Percentiles rank a stretch among this genome's conserved stretches.
These are phyloP conservation scores for Fraxinus angustifolia DNA, from an alignment of 305 asterid species.

Conservation along the genomic window DNA sequence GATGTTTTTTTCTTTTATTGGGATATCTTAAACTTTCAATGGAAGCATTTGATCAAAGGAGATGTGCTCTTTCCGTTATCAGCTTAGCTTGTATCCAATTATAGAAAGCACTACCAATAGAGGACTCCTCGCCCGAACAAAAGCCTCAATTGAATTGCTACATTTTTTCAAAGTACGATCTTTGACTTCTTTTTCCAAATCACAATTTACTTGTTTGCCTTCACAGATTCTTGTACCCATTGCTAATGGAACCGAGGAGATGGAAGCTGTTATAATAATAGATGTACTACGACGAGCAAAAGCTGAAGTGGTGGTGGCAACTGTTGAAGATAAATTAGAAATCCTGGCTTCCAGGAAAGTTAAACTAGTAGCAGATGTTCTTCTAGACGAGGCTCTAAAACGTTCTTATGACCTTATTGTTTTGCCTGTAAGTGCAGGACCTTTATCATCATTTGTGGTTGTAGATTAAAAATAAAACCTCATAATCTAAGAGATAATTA, in stretches of 20 bases:
- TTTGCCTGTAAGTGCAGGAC: conserved; percentile 64
- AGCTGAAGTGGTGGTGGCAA: conserved; percentile 82
- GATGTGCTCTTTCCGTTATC: not conserved
- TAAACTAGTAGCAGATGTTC: conserved; percentile 77
- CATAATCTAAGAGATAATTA: conserved; percentile 2
- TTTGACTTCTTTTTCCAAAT: not conserved
- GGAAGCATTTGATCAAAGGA: not conserved
- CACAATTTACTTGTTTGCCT: not conserved
- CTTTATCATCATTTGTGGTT: not conserved
- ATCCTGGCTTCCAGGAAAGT: conserved; percentile 87
- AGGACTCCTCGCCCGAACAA: not conserved
- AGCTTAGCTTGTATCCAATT: not conserved
- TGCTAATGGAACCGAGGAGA: conserved; percentile 92
- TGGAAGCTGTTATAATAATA: conserved; percentile 86
- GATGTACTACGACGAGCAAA: conserved; percentile 90
- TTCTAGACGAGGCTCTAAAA: conserved; percentile 63
- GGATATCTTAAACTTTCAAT: not conserved
- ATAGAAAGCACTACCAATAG: not conserved
- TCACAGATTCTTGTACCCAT: conserved; percentile 91
- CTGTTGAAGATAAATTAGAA: conserved; percentile 68
- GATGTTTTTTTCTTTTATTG: not conserved
- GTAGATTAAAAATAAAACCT: not conserved
- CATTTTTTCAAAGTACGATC: not conserved
- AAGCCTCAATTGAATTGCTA: not conserved
- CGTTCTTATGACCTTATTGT: conserved; percentile 68